Base-by-base conservation (phyloP, 768 basidiomycete genomes). In the Mycena polygramma region DNA sequence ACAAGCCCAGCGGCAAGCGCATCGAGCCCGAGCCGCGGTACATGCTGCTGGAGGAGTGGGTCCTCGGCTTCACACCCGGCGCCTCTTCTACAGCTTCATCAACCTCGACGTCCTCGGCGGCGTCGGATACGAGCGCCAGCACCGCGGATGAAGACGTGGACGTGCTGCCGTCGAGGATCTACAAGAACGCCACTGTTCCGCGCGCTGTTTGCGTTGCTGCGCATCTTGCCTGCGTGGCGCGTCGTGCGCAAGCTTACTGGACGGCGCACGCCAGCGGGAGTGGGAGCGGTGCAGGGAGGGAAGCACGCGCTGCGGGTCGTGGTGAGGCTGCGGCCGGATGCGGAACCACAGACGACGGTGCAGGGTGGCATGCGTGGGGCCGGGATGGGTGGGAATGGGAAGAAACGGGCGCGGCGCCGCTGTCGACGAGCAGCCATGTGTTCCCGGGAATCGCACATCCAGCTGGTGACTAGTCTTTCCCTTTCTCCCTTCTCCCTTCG, bases 111-210 rank as follows among this genome's bases (percentile, higher is more conserved):
- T 57, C 76, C 20, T 75, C 75, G 43, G 19, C 7, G 14, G 7
- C 68, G 1, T 59, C 15, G 22, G 24, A 22, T 22, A 9, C 22
- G 22, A 51, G 49, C n/a, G 13, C 6, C n/a, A n/a, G n/a, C n/a
- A n/a, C n/a, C 49, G n/a, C 7, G 4, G 49, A 51, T 5, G 14
- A n/a, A 8, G 14, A 9, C 9, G 43, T 11, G 20, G 91, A 92
- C 68, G 84, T 92, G 46, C 88, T 90, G 17, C 88, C 91, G 43
- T 86, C 94, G 0, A 92, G 91, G 15, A 91, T 94, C 63, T 95
- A 95, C 86, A 95, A 95, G 79, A 91, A 94, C 74, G 90, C 91
- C 41, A 95, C 86, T 94, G 24, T 95, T 95, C 82, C 87, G 94
- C 58, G 93, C 92, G 76, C 76, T 93, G 7, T 95, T 83, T 83